Evolutionary conservation across 352 stramenopile genomes (phyloP).

Genomic region (Globisporangium paddicum): DNA sequence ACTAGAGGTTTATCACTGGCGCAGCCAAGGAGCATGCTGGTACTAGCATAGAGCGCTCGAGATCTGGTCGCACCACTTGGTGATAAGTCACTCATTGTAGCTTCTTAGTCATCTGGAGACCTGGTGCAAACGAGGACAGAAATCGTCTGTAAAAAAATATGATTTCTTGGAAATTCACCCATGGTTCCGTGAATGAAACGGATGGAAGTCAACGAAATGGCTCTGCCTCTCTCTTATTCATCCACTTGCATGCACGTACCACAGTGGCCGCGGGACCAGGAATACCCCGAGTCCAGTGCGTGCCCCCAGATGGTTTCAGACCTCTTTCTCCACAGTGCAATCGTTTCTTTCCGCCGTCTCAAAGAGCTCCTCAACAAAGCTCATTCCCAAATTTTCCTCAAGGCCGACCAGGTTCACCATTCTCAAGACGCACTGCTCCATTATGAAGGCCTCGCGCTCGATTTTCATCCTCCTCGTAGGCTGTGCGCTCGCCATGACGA

Average conservation of each 20-base stretch:
- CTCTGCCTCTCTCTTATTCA: not conserved
- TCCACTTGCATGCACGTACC: not conserved
- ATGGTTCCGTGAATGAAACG: too few species aligned
- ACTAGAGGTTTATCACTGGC: too few species aligned
- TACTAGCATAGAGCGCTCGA: too few species aligned
- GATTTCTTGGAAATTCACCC: too few species aligned
- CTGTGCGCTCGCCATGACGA: not conserved
- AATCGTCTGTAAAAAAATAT: too few species aligned
- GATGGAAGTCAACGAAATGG: not conserved
- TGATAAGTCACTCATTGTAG: too few species aligned
- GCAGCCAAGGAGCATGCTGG: too few species aligned
- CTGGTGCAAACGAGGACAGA: too few species aligned
- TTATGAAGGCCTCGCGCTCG: not conserved
- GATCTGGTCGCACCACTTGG: too few species aligned
- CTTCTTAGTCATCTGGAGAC: too few species aligned
- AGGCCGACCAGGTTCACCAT: not conserved
- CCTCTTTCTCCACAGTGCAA: not conserved
- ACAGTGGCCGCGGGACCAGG: too few species aligned
- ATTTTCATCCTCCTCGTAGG: not conserved
- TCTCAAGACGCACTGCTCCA: too few species aligned
- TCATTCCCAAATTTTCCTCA: not conserved
- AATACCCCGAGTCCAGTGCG: not conserved
- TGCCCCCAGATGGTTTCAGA: not conserved
- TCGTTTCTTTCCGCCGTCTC: not conserved
- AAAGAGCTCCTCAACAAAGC: not conserved